Conservation (phyloP, 2,329 filamentous ascomycete species). For the Venturia pyrina region DNA sequence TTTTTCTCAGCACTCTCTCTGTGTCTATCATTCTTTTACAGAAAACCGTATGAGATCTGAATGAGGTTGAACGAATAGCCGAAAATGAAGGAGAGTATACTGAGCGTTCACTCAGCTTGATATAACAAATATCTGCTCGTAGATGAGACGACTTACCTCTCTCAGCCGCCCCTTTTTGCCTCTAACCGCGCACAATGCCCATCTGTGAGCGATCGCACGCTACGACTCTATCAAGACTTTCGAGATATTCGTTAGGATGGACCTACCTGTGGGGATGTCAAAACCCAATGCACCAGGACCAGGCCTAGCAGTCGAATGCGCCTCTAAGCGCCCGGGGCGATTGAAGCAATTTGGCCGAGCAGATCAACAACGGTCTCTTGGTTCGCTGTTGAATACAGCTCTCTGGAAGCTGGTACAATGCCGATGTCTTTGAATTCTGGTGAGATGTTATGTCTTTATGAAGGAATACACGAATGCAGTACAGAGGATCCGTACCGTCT, state of each 20-base stretch:
- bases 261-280: neutral
- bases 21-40: no score
- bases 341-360: neutral
- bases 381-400: neutral
- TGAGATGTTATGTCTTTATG: neutral
- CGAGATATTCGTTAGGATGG: neutral
- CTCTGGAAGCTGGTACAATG: neutral
- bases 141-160: neutral
- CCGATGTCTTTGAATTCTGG: neutral
- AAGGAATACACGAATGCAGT: neutral
- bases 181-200: conserved; percentile 2
- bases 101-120: no score
- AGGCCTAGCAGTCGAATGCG: neutral
- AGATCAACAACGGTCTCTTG: neutral
- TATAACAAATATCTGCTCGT: no score
- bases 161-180: neutral
- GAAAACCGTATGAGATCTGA: no score
- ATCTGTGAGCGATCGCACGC: neutral
- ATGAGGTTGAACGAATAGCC: no score
- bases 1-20: no score
- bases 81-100: no score
- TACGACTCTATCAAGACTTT: neutral
- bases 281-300: neutral
- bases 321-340: neutral
- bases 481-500: neutral